These are phyloP conservation scores for Lathyrus aphaca DNA, from an alignment of 306 rosid species.

Conservation along the genomic window DNA sequence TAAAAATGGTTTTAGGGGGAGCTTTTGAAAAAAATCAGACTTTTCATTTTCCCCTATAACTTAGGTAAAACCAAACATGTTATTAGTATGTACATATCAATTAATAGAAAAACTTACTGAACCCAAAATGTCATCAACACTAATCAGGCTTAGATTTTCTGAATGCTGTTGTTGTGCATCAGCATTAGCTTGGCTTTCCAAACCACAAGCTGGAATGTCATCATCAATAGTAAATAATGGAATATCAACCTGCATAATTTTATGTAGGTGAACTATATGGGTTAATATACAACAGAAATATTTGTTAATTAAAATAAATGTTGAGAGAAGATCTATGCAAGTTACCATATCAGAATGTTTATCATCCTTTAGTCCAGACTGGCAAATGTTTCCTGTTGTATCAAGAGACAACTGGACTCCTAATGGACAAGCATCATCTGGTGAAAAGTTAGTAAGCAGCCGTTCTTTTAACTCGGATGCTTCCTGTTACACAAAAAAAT, in stretches of 20 bases:
- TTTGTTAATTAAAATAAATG: not conserved
- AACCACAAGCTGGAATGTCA: slow-evolving; percentile 44
- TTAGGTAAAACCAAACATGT: slow-evolving; percentile 14
- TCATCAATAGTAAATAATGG: slow-evolving; percentile 63
- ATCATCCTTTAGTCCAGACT: slow-evolving; percentile 48
- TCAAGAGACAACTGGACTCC: slow-evolving; percentile 63
- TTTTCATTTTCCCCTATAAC: not conserved
- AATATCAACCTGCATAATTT: slow-evolving; percentile 59
- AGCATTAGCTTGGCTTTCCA: slow-evolving; percentile 48
- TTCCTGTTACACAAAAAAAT: slow-evolving; percentile 50
- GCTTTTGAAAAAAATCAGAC: not conserved
- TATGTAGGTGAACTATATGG: slow-evolving; percentile 21
- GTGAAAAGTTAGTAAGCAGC: slow-evolving; percentile 63
- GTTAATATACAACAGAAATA: slow-evolving; percentile 26
- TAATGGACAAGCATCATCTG: slow-evolving; percentile 81
- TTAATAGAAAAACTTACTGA: slow-evolving; percentile 56
- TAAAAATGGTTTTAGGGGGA: slow-evolving; percentile 13
- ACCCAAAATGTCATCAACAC: slow-evolving; percentile 71
- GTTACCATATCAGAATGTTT: slow-evolving; percentile 53
- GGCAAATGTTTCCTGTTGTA: slow-evolving; percentile 49
- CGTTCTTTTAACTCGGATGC: slow-evolving; percentile 57
- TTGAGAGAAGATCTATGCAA: slow-evolving; percentile 7
- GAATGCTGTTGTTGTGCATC: slow-evolving; percentile 33
- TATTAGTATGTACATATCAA: not conserved
- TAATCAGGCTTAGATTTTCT: slow-evolving; percentile 55